Conservation (phyloP, 2,329 filamentous ascomycete species). For the Aspergillus nomiae region DNA sequence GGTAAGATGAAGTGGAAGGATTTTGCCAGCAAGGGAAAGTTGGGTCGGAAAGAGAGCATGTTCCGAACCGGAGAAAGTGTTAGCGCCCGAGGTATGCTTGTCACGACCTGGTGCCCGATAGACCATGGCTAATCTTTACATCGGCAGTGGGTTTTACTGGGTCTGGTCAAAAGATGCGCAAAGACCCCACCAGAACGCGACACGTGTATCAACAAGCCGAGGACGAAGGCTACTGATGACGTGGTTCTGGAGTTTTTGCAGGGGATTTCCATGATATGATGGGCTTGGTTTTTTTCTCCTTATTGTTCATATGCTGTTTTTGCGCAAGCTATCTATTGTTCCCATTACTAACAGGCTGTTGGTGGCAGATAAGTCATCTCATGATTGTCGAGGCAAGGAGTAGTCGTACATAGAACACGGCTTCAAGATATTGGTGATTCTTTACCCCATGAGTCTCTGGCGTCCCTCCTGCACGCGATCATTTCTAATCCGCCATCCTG, state of each 20-base stretch:
- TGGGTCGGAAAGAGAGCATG: constrained; percentile 91
- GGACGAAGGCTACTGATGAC: constrained; percentile 58
- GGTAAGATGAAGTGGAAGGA: constrained; percentile 95
- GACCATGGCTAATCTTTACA: constrained; percentile 25
- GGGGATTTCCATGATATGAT: constrained; percentile 12
- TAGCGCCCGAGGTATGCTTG: constrained; percentile 72
- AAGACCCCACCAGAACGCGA: constrained; percentile 78
- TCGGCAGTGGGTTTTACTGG: constrained; percentile 87
- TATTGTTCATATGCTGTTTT: constrained; percentile 17
- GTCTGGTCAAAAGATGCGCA: constrained; percentile 93
- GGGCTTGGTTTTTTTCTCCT: constrained; percentile 9
- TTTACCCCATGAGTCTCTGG: constrained; percentile 20
- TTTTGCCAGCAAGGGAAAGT: constrained; percentile 74
- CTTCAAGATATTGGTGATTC: constrained; percentile 14
- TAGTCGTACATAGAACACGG: constrained; percentile 21
- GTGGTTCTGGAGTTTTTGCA: constrained; percentile 10
- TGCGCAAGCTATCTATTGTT: constrained; percentile 16
- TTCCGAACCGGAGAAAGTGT: constrained; percentile 88
- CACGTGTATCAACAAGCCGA: constrained; percentile 82
- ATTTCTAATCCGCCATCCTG: constrained; percentile 13
- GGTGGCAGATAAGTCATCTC: constrained; percentile 28
- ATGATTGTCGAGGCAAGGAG: constrained; percentile 20
- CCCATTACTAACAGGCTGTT: constrained; percentile 31
- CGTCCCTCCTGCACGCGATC: constrained; percentile 9
- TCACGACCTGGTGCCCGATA: constrained; percentile 6